Evolutionary conservation across 148 eudicot genomes (phyloP).

Genomic region (Rhododendron griersonianum): DNA sequence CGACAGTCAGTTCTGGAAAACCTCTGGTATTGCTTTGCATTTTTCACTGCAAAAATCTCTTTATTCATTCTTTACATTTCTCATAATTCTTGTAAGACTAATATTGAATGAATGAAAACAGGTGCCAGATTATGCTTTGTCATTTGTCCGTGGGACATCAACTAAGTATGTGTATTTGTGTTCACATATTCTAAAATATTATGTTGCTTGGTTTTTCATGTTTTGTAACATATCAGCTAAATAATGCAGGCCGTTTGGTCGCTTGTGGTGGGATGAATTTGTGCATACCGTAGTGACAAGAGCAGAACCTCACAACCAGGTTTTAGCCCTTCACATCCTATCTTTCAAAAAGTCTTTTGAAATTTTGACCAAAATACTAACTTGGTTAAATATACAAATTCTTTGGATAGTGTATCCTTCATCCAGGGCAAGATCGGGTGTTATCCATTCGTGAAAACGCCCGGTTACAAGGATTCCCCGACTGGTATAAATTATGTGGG

Average conservation of each 20-base stretch:
- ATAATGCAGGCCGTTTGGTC: slow-evolving; percentile 22
- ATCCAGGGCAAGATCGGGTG: slow-evolving; percentile 48
- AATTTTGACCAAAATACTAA: background rate
- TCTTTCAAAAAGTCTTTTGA: background rate
- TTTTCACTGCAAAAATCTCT: background rate
- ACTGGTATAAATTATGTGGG: slow-evolving; percentile 38
- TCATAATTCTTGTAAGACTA: background rate
- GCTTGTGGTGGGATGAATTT: slow-evolving; percentile 24
- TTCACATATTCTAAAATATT: background rate
- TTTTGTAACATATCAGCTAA: background rate
- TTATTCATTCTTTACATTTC: background rate
- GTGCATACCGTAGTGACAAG: slow-evolving; percentile 22
- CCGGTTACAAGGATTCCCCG: slow-evolving; percentile 47
- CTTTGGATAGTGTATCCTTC: slow-evolving; percentile 24
- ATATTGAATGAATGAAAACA: background rate
- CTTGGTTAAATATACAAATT: background rate
- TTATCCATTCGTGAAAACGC: slow-evolving; percentile 50
- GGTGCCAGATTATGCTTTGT: slow-evolving; percentile 26
- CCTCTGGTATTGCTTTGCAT: slow-evolving; percentile 18
- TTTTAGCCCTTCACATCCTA: background rate
- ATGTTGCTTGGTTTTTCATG: background rate
- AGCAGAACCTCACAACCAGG: slow-evolving; percentile 30
- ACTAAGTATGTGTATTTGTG: slow-evolving; percentile 13
- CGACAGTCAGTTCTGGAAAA: slow-evolving; percentile 19
- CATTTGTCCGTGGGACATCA: slow-evolving; percentile 19